Evolutionary conservation across 345 rosid species (phyloP).

Genomic region (Toxicodendron radicans): DNA sequence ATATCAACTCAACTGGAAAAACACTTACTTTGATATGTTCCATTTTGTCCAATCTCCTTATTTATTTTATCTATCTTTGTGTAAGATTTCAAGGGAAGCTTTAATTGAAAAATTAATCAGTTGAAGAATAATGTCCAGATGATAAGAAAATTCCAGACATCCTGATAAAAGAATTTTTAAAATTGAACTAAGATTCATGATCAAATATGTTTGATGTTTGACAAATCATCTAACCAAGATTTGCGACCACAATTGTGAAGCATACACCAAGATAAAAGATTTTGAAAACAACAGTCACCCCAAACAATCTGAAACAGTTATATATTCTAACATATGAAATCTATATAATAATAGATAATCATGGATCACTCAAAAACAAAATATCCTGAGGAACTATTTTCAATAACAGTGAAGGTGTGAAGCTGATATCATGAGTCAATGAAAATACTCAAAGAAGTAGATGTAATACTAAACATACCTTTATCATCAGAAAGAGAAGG

Average conservation of each 20-base stretch:
- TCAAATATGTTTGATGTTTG: background rate
- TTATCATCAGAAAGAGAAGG: slow-evolving; percentile 35
- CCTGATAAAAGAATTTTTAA: no score
- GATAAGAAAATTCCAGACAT: no score
- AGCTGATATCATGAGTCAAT: slow-evolving; percentile 10
- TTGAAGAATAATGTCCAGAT: no score
- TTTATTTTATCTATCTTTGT: no score
- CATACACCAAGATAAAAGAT: background rate
- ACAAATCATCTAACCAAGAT: background rate
- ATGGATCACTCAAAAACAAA: background rate
- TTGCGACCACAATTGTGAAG: background rate
- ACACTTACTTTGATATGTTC: no score
- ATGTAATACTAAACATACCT: slow-evolving; percentile 30
- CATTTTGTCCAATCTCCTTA: no score
- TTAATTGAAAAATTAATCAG: no score
- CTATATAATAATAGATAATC: background rate
- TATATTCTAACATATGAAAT: background rate
- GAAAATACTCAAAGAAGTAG: background rate
- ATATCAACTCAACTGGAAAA: background rate
- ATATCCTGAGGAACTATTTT: background rate
- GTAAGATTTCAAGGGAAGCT: no score
- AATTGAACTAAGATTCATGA: background rate
- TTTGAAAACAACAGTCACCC: background rate
- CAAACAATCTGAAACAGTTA: background rate
- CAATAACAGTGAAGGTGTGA: background rate